Percentiles rank a stretch among this genome's conserved stretches.
Conservation (phyloP, 805 yeast species). For the Phaffomyces antillensis region DNA sequence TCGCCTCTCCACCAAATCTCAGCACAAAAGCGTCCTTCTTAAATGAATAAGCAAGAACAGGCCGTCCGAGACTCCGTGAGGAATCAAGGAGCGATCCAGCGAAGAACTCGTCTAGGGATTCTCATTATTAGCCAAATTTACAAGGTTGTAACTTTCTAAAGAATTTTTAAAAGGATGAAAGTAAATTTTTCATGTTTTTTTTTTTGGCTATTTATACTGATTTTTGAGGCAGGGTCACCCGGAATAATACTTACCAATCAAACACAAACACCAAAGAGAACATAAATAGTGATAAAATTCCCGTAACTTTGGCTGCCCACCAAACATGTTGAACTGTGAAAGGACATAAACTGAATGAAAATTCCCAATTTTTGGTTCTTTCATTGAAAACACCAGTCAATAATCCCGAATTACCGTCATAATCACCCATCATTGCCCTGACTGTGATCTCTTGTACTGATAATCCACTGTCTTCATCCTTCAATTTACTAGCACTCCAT, state of each 20-base stretch:
- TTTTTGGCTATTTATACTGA: too few species aligned
- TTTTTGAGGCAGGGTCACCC: too few species aligned
- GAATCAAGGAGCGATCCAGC: background rate
- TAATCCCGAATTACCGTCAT: constrained; percentile 80
- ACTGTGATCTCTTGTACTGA: constrained; percentile 74
- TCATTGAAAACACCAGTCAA: constrained; percentile 63
- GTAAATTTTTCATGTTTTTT: background rate
- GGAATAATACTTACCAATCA: too few species aligned
- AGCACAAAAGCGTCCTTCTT: constrained; percentile 8
- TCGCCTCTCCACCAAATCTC: background rate
- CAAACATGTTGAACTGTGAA: constrained; percentile 86
- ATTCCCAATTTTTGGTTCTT: constrained; percentile 45
- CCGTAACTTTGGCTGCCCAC: constrained; percentile 78
- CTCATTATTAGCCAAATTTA: constrained; percentile 3
- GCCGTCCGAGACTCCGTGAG: background rate
- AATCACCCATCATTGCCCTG: constrained; percentile 95
- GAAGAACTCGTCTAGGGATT: background rate
- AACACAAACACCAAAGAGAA: constrained; percentile 25
- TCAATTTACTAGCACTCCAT: constrained; percentile 54
- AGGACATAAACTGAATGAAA: constrained; percentile 67
- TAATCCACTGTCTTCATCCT: constrained; percentile 22
- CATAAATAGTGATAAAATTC: constrained; percentile 33
- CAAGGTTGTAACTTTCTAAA: constrained; percentile 10
- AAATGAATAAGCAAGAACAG: constrained; percentile 11
- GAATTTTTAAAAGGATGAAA: background rate